These are phyloP conservation scores for Boeremia lycopersici DNA, from an alignment of 2,329 filamentous ascomycete species.

Conservation along the genomic window DNA sequence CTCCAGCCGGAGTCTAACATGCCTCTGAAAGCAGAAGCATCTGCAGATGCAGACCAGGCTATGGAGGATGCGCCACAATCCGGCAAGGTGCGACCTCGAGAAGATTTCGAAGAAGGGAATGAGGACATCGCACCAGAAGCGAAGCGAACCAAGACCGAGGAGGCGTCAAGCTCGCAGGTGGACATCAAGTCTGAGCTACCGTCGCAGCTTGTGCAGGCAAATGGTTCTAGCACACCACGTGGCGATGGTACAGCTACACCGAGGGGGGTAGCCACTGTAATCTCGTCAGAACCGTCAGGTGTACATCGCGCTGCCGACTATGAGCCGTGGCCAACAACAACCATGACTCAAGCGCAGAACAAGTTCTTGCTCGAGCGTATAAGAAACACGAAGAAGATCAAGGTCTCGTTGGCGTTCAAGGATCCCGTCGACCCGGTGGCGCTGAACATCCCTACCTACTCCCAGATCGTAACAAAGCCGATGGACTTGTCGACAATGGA, in stretches of 20 bases:
- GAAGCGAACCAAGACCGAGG: conserved; percentile 80
- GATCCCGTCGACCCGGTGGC: conserved; percentile 78
- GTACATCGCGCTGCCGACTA: conserved; percentile 43
- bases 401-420: conserved; percentile 76
- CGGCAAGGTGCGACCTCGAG: conserved; percentile 68
- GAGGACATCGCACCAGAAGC: conserved; percentile 64
- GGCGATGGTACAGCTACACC: conserved; percentile 33
- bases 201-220: conserved; percentile 35
- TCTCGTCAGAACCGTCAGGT: conserved; percentile 38
- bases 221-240: conserved; percentile 19
- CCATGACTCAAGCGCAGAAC: conserved; percentile 61
- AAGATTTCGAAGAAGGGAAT: conserved; percentile 65
- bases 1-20: conserved; percentile 26
- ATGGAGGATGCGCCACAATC: conserved; percentile 49
- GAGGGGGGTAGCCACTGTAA: conserved; percentile 29
- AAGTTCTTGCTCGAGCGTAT: conserved; percentile 70
- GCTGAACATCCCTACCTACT: conserved; percentile 76
- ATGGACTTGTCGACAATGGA: conserved; percentile 89
- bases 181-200: conserved; percentile 54
- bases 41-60: conserved; percentile 42
- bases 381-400: conserved; percentile 83
- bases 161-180: conserved; percentile 34
- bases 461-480: conserved; percentile 73
- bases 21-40: conserved; percentile 21
- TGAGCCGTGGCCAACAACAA: conserved; percentile 41